These are phyloP conservation scores for Excoecaria cochinchinensis DNA, from an alignment of 345 rosid species.

Conservation along the genomic window DNA sequence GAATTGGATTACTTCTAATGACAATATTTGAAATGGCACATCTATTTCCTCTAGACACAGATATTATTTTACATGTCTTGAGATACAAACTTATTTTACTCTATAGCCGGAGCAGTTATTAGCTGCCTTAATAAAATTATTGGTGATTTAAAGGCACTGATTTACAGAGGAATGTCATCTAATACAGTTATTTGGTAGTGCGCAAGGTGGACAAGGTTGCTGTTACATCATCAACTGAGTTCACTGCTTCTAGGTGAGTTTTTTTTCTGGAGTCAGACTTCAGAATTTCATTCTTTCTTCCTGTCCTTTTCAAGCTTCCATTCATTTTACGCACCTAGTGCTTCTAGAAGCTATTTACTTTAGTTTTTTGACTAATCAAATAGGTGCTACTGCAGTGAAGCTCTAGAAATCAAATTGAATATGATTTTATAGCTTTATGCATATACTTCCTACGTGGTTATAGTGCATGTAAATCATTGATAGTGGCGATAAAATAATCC, in stretches of 20 bases:
- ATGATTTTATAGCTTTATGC: too few species aligned
- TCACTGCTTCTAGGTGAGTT: slow-evolving; percentile 50
- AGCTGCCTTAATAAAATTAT: background rate
- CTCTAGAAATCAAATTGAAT: too few species aligned
- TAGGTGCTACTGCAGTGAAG: background rate
- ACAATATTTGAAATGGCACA: background rate
- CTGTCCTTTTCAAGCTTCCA: background rate
- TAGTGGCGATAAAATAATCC: background rate
- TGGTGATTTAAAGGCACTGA: background rate
- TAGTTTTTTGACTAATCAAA: slow-evolving; percentile 2
- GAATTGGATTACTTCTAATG: background rate
- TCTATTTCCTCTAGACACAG: background rate
- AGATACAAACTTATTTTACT: background rate
- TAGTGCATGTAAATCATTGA: background rate
- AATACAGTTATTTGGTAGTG: slow-evolving; percentile 57
- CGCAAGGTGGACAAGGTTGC: slow-evolving; percentile 63
- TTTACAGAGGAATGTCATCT: slow-evolving; percentile 18
- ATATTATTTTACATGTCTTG: background rate
- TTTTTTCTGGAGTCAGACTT: background rate
- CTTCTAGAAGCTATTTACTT: background rate
- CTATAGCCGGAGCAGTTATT: background rate
- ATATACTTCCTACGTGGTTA: background rate
- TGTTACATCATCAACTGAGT: slow-evolving; percentile 46
- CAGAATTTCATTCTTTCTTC: slow-evolving; percentile 6
- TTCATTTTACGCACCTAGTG: background rate